A percentile compares a stretch with the other conserved stretches of the same genome.
Conservation (phyloP, 2,329 filamentous ascomycete genomes). For the Clonostachys chloroleuca region DNA sequence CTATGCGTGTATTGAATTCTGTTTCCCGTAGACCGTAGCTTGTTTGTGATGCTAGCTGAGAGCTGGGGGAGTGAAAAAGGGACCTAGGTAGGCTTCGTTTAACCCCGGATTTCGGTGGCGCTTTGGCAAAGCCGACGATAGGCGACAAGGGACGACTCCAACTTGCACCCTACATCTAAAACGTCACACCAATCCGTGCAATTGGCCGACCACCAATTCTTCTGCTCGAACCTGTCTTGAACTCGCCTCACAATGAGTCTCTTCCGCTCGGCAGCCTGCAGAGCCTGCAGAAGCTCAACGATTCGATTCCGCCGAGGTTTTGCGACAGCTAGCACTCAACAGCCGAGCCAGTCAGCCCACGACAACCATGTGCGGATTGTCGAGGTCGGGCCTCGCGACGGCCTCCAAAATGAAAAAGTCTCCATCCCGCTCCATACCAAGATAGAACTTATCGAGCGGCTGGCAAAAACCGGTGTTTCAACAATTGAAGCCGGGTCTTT, state of each 20-base stretch:
- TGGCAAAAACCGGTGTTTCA: conserved; percentile 63
- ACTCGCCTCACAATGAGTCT: conserved; percentile 19
- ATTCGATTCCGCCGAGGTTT: conserved; percentile 21
- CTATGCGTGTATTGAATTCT: too few species aligned
- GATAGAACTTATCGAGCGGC: conserved; percentile 66
- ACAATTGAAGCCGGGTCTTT: conserved; percentile 81
- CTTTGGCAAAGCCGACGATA: too few species aligned
- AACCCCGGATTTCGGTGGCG: too few species aligned
- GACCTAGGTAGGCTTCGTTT: too few species aligned
- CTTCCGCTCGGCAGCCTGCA: conserved; percentile 28
- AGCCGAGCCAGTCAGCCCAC: conserved; percentile 6
- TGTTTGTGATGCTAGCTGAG: too few species aligned
- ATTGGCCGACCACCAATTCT: conserved; percentile 4
- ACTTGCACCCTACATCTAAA: neutral
- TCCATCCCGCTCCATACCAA: conserved; percentile 69
- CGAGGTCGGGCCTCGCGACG: conserved; percentile 81
- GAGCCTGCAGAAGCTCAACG: conserved; percentile 27
- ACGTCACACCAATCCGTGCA: conserved; percentile 18
- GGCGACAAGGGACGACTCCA: neutral
- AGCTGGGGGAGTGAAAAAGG: too few species aligned
- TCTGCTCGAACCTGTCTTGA: too few species aligned
- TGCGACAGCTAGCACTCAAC: conserved; percentile 28
- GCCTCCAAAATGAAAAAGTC: conserved; percentile 80
- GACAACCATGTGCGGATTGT: conserved; percentile 59
- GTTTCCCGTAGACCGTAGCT: too few species aligned